Evolutionary conservation across 2,329 filamentous ascomycete species (phyloP), one percentile per base, ranked within the genome.

Genomic region (Fusarium globosum): DNA sequence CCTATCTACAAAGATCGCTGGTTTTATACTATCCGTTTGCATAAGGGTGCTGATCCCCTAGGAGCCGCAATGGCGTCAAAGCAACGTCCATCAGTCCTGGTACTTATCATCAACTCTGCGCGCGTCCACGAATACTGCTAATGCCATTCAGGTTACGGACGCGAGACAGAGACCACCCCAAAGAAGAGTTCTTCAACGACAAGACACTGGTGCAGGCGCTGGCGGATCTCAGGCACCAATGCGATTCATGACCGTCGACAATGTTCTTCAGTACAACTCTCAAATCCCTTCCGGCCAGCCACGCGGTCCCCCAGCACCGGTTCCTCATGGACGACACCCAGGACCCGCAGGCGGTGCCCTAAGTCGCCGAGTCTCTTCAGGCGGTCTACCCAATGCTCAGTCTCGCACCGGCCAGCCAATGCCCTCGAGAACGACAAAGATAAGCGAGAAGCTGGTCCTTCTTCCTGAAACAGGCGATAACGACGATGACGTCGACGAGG

Each of bases 221-320:
- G 76, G 78, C 7, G 78, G 77, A 23, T 56, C 72, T 8, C 81
- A 80, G 21, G 77, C 80, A 75, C 86, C 88, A 75, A 95, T 90
- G 86, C 93, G 90, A 77, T 93, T 93, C 82, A 94, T 98, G 80
- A 92, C 91, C 2, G 96, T 99, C 82, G 96, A 99, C 84, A 97
- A 96, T 80, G 93, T 98, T 74, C 90, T 99, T 10, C 95, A 97
- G 81, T 94, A 97, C 85, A 93, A 95, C 68, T 96, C 94, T 56
- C 95, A 98, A 79, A 96, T 99, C 45, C 96, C 96, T 3, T 98
- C 96, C 1, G 95, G 95, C 78, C 96, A 98, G 82, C 94, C 94
- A 63, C 91, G 96, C 43, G 88, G 90, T 1, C 92, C 93, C 4
- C 92, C 90, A 11, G 85, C 86, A 36, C 82, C 86, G 35, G 83